Conservation (phyloP, 495 filamentous ascomycete species). For the Penicillium antarcticum region DNA sequence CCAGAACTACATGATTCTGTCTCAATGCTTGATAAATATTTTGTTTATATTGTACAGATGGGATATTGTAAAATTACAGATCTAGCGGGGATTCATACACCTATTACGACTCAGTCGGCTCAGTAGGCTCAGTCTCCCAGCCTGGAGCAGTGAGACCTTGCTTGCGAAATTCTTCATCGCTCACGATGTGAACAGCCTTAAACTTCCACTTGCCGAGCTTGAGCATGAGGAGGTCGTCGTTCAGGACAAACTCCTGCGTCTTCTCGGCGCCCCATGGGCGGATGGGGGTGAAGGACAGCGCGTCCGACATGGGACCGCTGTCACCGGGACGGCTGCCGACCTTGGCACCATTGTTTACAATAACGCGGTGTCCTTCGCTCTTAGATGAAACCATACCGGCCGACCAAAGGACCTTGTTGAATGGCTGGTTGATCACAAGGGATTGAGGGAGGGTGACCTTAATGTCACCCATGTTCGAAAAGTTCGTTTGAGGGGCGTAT, state of each 20-base stretch:
- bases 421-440: slow-evolving; percentile 57
- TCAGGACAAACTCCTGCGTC: slow-evolving; percentile 59
- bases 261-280: slow-evolving; percentile 55
- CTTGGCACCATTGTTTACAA: slow-evolving; percentile 56
- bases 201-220: slow-evolving; percentile 80
- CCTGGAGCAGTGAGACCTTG: slow-evolving; percentile 42
- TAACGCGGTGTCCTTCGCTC: slow-evolving; percentile 64
- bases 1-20: background rate
- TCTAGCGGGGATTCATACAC: slow-evolving; percentile 14
- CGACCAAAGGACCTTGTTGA: slow-evolving; percentile 62
- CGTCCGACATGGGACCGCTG: slow-evolving; percentile 50
- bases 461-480: slow-evolving; percentile 43
- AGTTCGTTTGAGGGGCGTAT: slow-evolving; percentile 42
- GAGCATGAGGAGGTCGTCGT: slow-evolving; percentile 62
- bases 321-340: slow-evolving; percentile 60
- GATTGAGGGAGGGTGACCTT: slow-evolving; percentile 65
- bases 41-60: slow-evolving; percentile 18
- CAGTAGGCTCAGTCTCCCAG: slow-evolving; percentile 26
- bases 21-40: background rate
- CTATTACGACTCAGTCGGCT: slow-evolving; percentile 6
- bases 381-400: slow-evolving; percentile 64
- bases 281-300: slow-evolving; percentile 60
- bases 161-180: slow-evolving; percentile 62
- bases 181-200: slow-evolving; percentile 66
- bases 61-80: slow-evolving; percentile 17